phyloP scores from a whole-genome alignment of 306 rosid genomes.

The Cicer pinnatifidum region DNA sequence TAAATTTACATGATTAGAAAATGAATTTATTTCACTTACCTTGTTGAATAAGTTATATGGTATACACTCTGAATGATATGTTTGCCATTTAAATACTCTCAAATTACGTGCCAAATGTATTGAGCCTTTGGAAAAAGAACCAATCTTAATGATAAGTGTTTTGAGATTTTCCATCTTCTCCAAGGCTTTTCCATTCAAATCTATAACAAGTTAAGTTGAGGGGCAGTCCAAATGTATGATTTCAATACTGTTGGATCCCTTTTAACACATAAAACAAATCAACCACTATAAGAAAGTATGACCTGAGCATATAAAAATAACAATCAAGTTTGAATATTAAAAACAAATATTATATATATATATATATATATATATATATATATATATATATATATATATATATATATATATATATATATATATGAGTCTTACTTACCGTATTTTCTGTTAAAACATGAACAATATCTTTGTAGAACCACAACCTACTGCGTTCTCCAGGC shows the following conservation, averaged over 20 bases:
- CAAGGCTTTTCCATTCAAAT: not conserved
- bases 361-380: not conserved
- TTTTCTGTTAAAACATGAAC: not conserved
- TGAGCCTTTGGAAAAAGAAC: not conserved
- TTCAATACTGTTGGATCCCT: not conserved
- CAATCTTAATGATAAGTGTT: not conserved
- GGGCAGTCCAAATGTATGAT: not conserved
- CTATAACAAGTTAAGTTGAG: not conserved
- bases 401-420: not conserved
- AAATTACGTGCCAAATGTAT: not conserved
- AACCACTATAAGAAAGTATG: not conserved
- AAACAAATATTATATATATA: not conserved
- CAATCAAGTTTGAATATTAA: not conserved
- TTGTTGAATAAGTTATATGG: not conserved
- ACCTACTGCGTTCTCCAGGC: conserved; percentile 27
- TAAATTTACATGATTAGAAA: not conserved
- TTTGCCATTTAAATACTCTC: not conserved
- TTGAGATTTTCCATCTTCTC: not conserved
- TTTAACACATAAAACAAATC: not conserved
- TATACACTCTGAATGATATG: not conserved
- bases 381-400: not conserved
- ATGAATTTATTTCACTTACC: not conserved
- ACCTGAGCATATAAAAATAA: not conserved
- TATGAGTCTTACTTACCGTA: not conserved
- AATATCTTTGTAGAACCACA: not conserved